Evolutionary conservation across 345 rosid genomes (phyloP).

Genomic region (Noccaea bulbosa): DNA sequence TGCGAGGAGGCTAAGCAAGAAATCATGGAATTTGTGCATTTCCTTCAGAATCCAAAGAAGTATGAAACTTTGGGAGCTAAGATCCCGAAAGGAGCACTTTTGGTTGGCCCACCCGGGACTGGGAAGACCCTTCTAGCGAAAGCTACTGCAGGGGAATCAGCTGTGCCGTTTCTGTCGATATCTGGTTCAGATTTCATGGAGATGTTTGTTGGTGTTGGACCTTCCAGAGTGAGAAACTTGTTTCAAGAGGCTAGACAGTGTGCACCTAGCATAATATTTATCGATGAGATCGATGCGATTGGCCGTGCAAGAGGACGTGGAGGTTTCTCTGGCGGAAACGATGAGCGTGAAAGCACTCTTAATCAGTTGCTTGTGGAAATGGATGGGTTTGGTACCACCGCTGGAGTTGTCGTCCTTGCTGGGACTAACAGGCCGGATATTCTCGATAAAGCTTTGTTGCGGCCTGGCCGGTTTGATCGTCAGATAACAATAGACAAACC

Average conservation of each 20-base stretch:
- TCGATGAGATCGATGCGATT: slow-evolving; percentile 97
- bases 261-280: slow-evolving; percentile 93
- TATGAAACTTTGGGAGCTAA: slow-evolving; percentile 95
- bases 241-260: slow-evolving; percentile 96
- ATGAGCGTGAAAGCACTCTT: slow-evolving; percentile 97
- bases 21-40: slow-evolving; percentile 96
- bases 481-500: slow-evolving; percentile 88
- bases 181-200: slow-evolving; percentile 99
- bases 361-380: slow-evolving; percentile 92
- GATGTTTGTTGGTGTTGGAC: slow-evolving; percentile 99
- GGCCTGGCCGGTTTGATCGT: slow-evolving; percentile 97
- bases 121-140: slow-evolving; percentile 97
- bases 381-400: slow-evolving; percentile 97
- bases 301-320: slow-evolving; percentile 98
- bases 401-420: slow-evolving; percentile 95
- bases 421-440: slow-evolving; percentile 96
- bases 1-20: slow-evolving; percentile 99
- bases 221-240: slow-evolving; percentile 94
- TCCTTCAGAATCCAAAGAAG: slow-evolving; percentile 88
- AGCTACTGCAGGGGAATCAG: slow-evolving; percentile 98
- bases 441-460: slow-evolving; percentile 82
- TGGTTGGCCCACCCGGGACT: slow-evolving; percentile 96
- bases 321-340: slow-evolving; percentile 79
- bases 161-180: slow-evolving; percentile 87
- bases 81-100: slow-evolving; percentile 93